Evolutionary conservation across 202 grass and related monocot genomes (phyloP).

Genomic region (Zizania palustris): DNA sequence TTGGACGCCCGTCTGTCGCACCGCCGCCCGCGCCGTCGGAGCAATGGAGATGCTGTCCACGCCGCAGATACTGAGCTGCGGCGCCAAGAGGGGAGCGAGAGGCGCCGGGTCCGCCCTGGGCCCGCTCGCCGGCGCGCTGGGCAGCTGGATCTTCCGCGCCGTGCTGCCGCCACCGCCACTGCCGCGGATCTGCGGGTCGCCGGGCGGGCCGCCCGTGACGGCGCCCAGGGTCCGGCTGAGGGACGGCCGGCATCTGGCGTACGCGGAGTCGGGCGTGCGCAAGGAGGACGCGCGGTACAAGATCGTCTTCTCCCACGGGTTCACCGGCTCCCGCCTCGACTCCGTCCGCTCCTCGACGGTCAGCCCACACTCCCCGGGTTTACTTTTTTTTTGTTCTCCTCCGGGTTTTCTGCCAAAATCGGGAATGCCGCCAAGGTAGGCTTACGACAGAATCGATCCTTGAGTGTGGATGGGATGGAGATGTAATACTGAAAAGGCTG

Average conservation of each 20-base stretch:
- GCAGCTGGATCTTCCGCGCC: slow-evolving; percentile 46
- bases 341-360: slow-evolving; percentile 61
- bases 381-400: neutral
- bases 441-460: neutral
- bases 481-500: neutral
- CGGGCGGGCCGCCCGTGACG: slow-evolving; percentile 53
- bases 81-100: slow-evolving; percentile 15
- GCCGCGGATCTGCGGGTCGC: slow-evolving; percentile 56
- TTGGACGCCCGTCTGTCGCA: no score
- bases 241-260: slow-evolving; percentile 78
- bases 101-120: slow-evolving; percentile 7
- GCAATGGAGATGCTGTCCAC: slow-evolving; percentile 50
- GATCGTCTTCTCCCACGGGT: slow-evolving; percentile 89
- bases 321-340: slow-evolving; percentile 70
- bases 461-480: neutral
- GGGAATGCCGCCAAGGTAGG: neutral
- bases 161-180: slow-evolving; percentile 38
- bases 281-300: slow-evolving; percentile 63
- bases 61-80: slow-evolving; percentile 47
- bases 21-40: neutral
- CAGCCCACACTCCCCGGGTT: neutral
- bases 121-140: slow-evolving; percentile 40
- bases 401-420: neutral
- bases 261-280: slow-evolving; percentile 64
- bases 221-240: slow-evolving; percentile 63